Conservation (phyloP, 257 asterid species). For the Ocimum tenuiflorum region DNA sequence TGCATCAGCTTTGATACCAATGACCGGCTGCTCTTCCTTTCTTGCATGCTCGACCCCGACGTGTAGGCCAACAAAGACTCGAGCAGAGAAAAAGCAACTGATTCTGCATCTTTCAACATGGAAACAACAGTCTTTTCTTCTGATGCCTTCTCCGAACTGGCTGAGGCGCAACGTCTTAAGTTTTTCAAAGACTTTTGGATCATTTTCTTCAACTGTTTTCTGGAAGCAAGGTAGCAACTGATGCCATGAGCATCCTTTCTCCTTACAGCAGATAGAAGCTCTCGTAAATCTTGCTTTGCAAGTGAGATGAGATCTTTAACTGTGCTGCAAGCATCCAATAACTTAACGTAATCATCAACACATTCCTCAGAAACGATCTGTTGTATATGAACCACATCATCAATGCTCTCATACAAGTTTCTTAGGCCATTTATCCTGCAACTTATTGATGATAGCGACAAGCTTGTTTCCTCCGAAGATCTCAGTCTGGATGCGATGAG, state of each 20-base stretch:
- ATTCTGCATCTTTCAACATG: conserved; percentile 26
- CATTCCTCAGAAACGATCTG: conserved; percentile 21
- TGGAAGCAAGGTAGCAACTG: conserved; percentile 1
- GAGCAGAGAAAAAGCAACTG: conserved; percentile 18
- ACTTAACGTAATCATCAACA: conserved; percentile 21
- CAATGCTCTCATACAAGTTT: conserved; percentile 19
- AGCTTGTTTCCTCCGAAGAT: conserved; percentile 21
- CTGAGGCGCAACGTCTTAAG: conserved; percentile 6
- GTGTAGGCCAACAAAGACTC: conserved; percentile 22
- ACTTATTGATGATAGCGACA: conserved; percentile 23
- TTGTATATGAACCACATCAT: conserved; percentile 26
- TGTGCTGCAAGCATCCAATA: conserved; percentile 30
- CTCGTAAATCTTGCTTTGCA: conserved; percentile 14
- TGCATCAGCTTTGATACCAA: conserved; percentile 26
- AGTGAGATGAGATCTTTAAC: conserved; percentile 25
- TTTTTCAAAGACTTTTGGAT: conserved; percentile 22
- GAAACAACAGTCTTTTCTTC: background rate
- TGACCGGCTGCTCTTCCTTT: conserved; percentile 16
- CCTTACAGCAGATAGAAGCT: conserved; percentile 27
- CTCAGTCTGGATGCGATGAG: conserved; percentile 18
- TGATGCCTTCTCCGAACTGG: background rate
- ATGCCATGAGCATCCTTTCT: conserved; percentile 26
- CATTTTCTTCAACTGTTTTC: conserved; percentile 28
- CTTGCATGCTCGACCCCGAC: conserved; percentile 13
- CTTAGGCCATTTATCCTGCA: conserved; percentile 18